A percentile compares a stretch with the other conserved stretches of the same genome.
Conservation (phyloP, 306 rosid genomes). For the Cucumis sativus region Cucumber_9930_V3 NC_026657.2:1228001-1228500, state of each 20-base stretch:
- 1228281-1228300: not conserved
- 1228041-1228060: not conserved
- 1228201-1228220: not conserved
- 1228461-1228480: not conserved
- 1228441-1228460: conserved; percentile 32
- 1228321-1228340: not conserved
- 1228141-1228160: not conserved
- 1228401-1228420: conserved; percentile 8
- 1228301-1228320: not conserved
- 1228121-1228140: not conserved
- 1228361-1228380: not conserved
- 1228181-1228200: not conserved
- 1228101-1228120: not conserved
- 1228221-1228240: not conserved
- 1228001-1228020: not conserved
- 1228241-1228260: not conserved
- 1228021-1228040: not conserved
- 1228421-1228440: conserved; percentile 20
- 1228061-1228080: not conserved
- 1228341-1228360: not conserved
- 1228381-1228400: conserved; percentile 7
- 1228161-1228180: not conserved
- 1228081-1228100: not conserved
- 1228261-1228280: not conserved
- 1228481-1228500: no score